Conservation (phyloP, 2,329 filamentous ascomycete genomes). For the Sporothrix curviconia region DNA sequence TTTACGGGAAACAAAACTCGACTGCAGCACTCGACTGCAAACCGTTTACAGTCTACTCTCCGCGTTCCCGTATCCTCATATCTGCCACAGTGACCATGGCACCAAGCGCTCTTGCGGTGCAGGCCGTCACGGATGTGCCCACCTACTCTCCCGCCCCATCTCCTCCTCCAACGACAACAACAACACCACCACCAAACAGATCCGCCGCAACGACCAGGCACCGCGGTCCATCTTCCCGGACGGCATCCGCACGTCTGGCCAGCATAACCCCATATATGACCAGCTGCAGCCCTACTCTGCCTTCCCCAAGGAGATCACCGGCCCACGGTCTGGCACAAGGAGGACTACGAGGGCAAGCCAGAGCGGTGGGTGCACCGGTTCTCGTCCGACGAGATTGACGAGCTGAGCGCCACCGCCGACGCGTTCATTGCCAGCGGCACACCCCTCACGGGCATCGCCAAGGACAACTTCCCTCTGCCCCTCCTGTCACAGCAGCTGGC, state of each 20-base stretch:
- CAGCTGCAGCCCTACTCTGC: conserved; percentile 58
- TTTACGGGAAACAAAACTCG: too few relatives aligned
- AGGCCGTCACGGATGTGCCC: neutral
- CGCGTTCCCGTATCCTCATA: too few relatives aligned
- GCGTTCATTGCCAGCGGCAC: conserved; percentile 58
- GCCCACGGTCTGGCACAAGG: conserved; percentile 66
- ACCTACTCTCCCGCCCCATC: neutral
- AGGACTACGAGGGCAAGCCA: conserved; percentile 55
- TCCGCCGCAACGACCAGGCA: conserved; percentile 27
- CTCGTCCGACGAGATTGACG: conserved; percentile 57
- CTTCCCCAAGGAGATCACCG: conserved; percentile 65
- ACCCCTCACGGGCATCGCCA: conserved; percentile 62
- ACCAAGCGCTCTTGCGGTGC: conserved; percentile 18
- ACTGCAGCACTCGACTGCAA: too few relatives aligned
- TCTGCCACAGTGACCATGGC: conserved; percentile 14
- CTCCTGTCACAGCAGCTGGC: conserved; percentile 32
- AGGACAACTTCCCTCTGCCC: conserved; percentile 39
- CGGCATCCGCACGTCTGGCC: conserved; percentile 53
- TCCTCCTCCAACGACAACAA: conserved; percentile 8
- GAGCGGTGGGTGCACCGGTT: conserved; percentile 70
- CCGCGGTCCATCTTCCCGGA: conserved; percentile 38
- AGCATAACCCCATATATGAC: conserved; percentile 63
- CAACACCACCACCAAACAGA: conserved; percentile 10
- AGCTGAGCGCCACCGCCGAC: conserved; percentile 62
- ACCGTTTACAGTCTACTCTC: too few relatives aligned